Percentiles rank a stretch among this genome's conserved stretches.
phyloP scores from a whole-genome alignment of 75 land plant genomes.

The Selaginella moellendorffii region DNA sequence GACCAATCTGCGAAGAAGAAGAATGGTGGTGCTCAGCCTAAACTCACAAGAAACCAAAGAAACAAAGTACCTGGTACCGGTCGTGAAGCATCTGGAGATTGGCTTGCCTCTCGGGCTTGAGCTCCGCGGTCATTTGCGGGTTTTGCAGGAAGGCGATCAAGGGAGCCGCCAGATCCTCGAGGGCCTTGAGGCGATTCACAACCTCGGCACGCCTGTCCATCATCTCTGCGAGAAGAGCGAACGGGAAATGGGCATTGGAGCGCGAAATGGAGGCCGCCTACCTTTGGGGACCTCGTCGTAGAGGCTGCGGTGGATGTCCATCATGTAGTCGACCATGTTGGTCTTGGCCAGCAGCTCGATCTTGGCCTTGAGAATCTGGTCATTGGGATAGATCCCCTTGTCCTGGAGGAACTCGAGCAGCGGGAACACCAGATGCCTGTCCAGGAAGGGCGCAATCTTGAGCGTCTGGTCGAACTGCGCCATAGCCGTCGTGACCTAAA shows the following conservation, averaged over 20 bases:
- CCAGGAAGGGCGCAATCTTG: constrained; percentile 68
- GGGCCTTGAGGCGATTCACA: constrained; percentile 60
- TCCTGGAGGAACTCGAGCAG: constrained; percentile 90
- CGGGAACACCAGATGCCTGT: constrained; percentile 84
- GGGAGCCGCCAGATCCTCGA: constrained; percentile 84
- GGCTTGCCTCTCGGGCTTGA: constrained; percentile 66
- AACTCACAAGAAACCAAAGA: background rate
- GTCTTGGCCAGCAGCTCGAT: constrained; percentile 85
- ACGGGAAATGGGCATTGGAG: background rate
- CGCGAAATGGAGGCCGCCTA: no score
- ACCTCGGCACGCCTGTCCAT: constrained; percentile 86
- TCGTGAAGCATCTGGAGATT: constrained; percentile 94
- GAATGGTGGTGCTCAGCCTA: no score
- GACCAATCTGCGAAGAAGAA: constrained; percentile 56
- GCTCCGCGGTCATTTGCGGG: constrained; percentile 49
- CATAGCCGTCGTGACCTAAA: constrained; percentile 21
- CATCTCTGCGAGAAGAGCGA: constrained; percentile 44
- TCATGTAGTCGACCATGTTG: constrained; percentile 98
- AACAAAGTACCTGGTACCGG: constrained; percentile 51
- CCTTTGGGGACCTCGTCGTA: constrained; percentile 97
- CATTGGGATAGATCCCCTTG: constrained; percentile 58
- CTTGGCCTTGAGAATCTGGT: constrained; percentile 87
- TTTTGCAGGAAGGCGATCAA: constrained; percentile 76
- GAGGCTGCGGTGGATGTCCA: constrained; percentile 92
- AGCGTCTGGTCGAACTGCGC: constrained; percentile 70